phyloP scores from a whole-genome alignment of 306 rosid species.

The Adenanthera pavonina region DNA sequence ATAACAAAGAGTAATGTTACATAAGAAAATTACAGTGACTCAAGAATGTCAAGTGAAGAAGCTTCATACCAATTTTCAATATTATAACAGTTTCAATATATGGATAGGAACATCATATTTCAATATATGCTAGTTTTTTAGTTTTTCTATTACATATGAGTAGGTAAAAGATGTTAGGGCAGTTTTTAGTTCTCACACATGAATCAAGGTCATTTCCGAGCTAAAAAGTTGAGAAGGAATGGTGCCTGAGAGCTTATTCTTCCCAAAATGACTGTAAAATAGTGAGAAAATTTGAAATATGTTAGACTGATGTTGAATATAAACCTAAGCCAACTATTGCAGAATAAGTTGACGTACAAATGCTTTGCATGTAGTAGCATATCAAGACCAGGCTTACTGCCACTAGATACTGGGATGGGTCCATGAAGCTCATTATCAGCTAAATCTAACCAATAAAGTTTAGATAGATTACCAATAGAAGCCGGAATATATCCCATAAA shows the following conservation, averaged over 20 bases:
- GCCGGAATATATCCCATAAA: conserved; percentile 50
- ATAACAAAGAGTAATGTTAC: background rate
- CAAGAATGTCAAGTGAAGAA: background rate
- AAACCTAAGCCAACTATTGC: conserved; percentile 7
- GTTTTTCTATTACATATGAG: conserved; percentile 2
- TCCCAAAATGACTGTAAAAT: conserved; percentile 69
- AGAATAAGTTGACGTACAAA: conserved; percentile 51
- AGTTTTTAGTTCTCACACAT: conserved; percentile 67
- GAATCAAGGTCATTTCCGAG: conserved; percentile 58
- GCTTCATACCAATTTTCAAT: background rate
- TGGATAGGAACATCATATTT: background rate
- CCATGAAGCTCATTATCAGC: conserved; percentile 52
- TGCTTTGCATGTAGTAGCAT: conserved; percentile 44
- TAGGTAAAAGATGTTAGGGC: conserved; percentile 5
- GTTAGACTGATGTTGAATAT: conserved; percentile 16
- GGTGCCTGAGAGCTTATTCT: conserved; percentile 56
- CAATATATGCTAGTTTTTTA: background rate
- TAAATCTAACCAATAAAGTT: conserved; percentile 50
- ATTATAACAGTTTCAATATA: background rate
- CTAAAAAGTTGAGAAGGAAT: conserved; percentile 65
- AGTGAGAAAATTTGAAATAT: conserved; percentile 27
- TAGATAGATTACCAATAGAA: conserved; percentile 57
- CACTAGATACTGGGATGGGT: conserved; percentile 54
- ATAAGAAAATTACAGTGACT: background rate
- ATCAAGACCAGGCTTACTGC: conserved; percentile 59